Conservation (phyloP, 2,329 filamentous ascomycete genomes). For the Penicillium sp. region DNA sequence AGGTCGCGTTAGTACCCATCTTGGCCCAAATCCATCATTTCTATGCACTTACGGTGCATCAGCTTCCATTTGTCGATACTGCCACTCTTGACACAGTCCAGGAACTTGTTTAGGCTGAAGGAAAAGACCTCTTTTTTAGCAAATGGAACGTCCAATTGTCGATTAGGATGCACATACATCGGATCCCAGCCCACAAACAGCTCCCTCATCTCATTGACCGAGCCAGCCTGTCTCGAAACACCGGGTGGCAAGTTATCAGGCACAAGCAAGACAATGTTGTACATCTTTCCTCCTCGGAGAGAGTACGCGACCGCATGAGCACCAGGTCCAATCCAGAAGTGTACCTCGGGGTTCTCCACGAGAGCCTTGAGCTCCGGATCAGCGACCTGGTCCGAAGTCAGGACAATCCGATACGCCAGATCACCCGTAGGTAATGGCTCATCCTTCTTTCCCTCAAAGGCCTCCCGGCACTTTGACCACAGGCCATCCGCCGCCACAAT, state of each 20-base stretch:
- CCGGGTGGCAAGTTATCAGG: conserved; percentile 64
- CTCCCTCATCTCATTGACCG: conserved; percentile 62
- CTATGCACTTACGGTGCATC: conserved; percentile 49
- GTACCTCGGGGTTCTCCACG: conserved; percentile 56
- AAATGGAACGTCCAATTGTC: no score
- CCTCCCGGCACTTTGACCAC: conserved; percentile 61
- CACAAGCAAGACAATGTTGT: conserved; percentile 67
- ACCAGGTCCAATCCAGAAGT: conserved; percentile 67
- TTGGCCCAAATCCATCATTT: background rate
- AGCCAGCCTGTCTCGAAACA: conserved; percentile 57
- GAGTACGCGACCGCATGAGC: conserved; percentile 65
- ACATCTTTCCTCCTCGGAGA: conserved; percentile 61
- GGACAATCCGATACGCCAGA: conserved; percentile 65
- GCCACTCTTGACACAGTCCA: conserved; percentile 53
- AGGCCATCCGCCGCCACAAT: conserved; percentile 67
- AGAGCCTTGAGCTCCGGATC: conserved; percentile 57
- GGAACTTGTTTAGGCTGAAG: conserved; percentile 43
- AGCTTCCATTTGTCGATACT: conserved; percentile 71
- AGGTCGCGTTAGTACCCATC: background rate
- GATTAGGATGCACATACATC: conserved; percentile 34
- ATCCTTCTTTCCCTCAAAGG: conserved; percentile 52
- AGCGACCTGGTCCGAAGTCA: conserved; percentile 55
- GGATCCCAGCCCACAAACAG: conserved; percentile 69
- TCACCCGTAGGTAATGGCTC: conserved; percentile 64
- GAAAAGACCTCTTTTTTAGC: background rate